These are phyloP conservation scores for Cyclocybe aegerita DNA, from an alignment of 768 basidiomycete species.

Conservation along the genomic window DNA sequence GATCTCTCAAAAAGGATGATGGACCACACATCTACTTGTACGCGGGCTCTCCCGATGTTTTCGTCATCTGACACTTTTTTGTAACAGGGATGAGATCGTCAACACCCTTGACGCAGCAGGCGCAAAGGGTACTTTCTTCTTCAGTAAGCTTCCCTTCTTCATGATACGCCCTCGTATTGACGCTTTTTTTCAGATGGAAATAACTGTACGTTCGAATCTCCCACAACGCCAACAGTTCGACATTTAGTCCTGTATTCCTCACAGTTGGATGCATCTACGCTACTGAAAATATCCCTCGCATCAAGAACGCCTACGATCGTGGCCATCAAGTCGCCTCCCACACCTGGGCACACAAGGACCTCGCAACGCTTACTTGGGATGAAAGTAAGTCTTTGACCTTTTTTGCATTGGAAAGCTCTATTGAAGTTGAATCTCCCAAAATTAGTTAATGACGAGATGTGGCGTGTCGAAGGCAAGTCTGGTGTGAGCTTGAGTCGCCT, in stretches of 20 bases:
- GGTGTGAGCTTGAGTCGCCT: neutral
- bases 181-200: constrained; percentile 30
- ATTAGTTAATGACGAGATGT: constrained; percentile 34
- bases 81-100: too few species aligned
- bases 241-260: neutral
- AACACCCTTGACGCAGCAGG: too few species aligned
- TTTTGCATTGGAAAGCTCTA: neutral
- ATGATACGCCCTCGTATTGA: too few species aligned
- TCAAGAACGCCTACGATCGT: constrained; percentile 36
- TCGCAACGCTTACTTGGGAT: constrained; percentile 31
- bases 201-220: constrained; percentile 24
- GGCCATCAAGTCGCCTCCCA: constrained; percentile 50
- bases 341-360: constrained; percentile 43
- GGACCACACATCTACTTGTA: too few species aligned
- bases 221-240: neutral
- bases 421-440: neutral
- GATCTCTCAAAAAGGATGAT: too few species aligned
- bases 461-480: constrained; percentile 28
- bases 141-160: too few species aligned
- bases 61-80: too few species aligned
- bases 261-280: constrained; percentile 39
- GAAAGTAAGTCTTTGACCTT: constrained; percentile 20
- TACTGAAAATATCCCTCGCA: constrained; percentile 17
- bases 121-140: too few species aligned
- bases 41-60: too few species aligned